Evolutionary conservation across 225 moss, liverwort and hornwort species (phyloP), one percentile per base, ranked within the genome.

Genomic region (Antitrichia curtipendula): DNA sequence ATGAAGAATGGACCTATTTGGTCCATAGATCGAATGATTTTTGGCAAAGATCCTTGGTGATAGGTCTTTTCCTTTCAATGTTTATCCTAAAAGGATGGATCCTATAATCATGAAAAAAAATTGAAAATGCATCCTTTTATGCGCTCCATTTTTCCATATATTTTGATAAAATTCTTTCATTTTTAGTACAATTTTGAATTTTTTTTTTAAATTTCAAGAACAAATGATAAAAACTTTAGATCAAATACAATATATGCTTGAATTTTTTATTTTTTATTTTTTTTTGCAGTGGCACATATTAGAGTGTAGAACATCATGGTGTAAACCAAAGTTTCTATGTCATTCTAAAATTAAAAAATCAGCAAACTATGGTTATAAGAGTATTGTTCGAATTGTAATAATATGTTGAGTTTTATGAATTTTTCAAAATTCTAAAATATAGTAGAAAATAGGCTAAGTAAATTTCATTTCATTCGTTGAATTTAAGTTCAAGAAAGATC

Each of bases 321-420:
- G 2, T 22, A 11, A 66, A 12, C 0, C n/a, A 66, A 66, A 66
- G 11, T 66, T 59, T 16, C 12, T 0, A 6, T 66, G 34, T 34
- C n/a, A 40, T 40, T 69, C 8, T 24, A 32, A 24, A 69, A 24
- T 38, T 40, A 40, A 4, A 40, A 40, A 24, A 69, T 69, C 38
- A 20, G 20, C 0, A 20, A 1, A 65, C 5, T 0, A 6, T 36
- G 0, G n/a, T 68, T 23, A 7, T 24, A 14, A 8, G 40, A 0
- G 4, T 1, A 40, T 24, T 40, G 2, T 24, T 13, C 24, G 8
- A 24, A 40, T 12, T 40, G 2, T 14, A 69, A 70, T 70, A 41
- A 25, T 25, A 70, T 5, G 8, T 70, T 66, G n/a, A n/a, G 6
- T 21, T n/a, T n/a, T 4, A 40, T 69, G 69, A 40, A 69, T 24